Percentiles rank a stretch among this genome's conserved stretches.
phyloP scores from a whole-genome alignment of 371 early-diverging fungal genomes.

The Sporodiniella umbellata region DNA sequence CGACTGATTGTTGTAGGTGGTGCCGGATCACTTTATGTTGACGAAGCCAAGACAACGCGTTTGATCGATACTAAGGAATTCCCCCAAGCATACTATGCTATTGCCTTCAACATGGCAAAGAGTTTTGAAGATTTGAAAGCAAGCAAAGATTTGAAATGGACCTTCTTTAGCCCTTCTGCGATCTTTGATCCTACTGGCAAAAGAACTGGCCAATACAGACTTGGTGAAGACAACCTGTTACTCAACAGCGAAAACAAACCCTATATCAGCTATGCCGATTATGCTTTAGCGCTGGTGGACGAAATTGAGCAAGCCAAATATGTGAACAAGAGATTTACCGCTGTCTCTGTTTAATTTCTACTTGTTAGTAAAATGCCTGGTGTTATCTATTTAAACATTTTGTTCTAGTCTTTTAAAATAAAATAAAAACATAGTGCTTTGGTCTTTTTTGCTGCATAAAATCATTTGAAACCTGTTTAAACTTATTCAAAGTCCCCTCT shows the following conservation, averaged over 20 bases:
- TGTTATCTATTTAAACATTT: no score
- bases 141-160: not conserved
- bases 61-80: not conserved
- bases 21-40: not conserved
- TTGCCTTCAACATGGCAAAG: not conserved
- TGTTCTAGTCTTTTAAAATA: no score
- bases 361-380: no score
- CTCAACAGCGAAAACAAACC: slow-evolving; percentile 2
- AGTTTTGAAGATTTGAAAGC: slow-evolving; percentile 1
- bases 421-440: no score
- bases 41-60: not conserved
- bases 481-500: no score
- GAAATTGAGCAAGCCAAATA: slow-evolving; percentile 2
- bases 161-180: slow-evolving; percentile 3
- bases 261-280: slow-evolving; percentile 3
- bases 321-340: slow-evolving; percentile 1
- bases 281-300: slow-evolving; percentile 3
- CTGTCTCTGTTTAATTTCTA: not conserved
- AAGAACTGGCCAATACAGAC: slow-evolving; percentile 2
- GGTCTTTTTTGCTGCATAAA: no score
- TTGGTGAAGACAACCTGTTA: not conserved
- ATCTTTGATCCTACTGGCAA: slow-evolving; percentile 2
- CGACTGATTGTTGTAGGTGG: slow-evolving; percentile 4
- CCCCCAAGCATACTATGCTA: not conserved
- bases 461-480: no score